A percentile compares a stretch with the other conserved stretches of the same genome.
Evolutionary conservation across 371 early-diverging fungal species (phyloP).

Genomic region (Syncephalastrum racemosum): DNA sequence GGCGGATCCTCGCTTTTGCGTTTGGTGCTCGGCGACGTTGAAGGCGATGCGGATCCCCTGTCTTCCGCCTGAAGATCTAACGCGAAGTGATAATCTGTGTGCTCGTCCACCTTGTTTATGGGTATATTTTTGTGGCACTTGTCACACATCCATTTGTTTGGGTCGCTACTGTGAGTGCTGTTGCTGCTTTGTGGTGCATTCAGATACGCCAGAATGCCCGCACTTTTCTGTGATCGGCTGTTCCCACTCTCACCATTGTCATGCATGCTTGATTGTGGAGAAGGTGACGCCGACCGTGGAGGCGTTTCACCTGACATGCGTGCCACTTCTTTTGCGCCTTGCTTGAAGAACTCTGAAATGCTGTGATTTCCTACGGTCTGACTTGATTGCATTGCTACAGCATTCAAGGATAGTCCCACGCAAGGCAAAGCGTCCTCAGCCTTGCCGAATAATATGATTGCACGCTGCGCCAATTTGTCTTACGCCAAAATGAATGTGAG

Average conservation of each 20-base stretch:
- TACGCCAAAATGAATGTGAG: constrained; percentile 3
- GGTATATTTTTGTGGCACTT: constrained; percentile 33
- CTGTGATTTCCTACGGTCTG: constrained; percentile 24
- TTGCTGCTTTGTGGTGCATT: constrained; percentile 4
- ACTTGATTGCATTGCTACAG: constrained; percentile 25
- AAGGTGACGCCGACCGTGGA: too few species aligned
- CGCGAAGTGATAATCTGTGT: constrained; percentile 56
- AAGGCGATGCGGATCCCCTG: background rate
- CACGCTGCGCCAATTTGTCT: constrained; percentile 27
- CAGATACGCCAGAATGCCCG: background rate
- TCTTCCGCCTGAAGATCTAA: constrained; percentile 26
- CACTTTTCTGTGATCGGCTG: too few species aligned
- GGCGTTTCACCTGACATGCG: too few species aligned
- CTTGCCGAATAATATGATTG: constrained; percentile 18
- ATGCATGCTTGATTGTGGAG: too few species aligned
- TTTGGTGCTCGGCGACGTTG: too few species aligned
- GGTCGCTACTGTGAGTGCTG: constrained; percentile 4
- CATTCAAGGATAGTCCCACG: constrained; percentile 33
- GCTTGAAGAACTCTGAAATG: constrained; percentile 33
- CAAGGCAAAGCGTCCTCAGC: constrained; percentile 34
- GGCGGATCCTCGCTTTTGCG: too few species aligned
- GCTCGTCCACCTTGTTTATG: constrained; percentile 30
- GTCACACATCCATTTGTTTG: constrained; percentile 30
- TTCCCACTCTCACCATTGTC: too few species aligned
- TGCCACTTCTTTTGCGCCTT: constrained; percentile 6